These are phyloP conservation scores for Fusarium sp. DNA, from an alignment of 2,329 filamentous ascomycete genomes.

Conservation along the genomic window DNA sequence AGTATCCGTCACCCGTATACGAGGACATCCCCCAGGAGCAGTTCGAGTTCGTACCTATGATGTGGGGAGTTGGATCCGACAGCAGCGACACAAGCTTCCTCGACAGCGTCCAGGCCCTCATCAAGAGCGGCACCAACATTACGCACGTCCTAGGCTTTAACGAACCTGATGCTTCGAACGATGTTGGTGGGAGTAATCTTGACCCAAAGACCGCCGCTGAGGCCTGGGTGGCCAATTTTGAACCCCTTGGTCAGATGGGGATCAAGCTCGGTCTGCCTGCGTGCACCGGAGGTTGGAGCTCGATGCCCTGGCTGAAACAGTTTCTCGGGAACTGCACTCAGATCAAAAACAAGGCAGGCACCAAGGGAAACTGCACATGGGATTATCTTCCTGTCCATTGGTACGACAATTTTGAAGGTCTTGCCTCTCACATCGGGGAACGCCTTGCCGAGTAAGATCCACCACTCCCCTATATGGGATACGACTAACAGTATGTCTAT, in stretches of 20 bases:
- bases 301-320: slow-evolving; percentile 74
- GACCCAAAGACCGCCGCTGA: slow-evolving; percentile 70
- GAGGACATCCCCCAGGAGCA: slow-evolving; percentile 59
- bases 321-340: slow-evolving; percentile 74
- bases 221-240: slow-evolving; percentile 77
- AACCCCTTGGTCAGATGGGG: slow-evolving; percentile 73
- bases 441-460: slow-evolving; percentile 49
- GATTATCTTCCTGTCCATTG: slow-evolving; percentile 75
- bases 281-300: slow-evolving; percentile 70
- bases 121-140: slow-evolving; percentile 67
- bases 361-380: slow-evolving; percentile 66
- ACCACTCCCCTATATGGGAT: not conserved
- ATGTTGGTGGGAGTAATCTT: slow-evolving; percentile 72
- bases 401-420: slow-evolving; percentile 76
- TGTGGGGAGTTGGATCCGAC: slow-evolving; percentile 72
- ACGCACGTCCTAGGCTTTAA: slow-evolving; percentile 81
- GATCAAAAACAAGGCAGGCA: slow-evolving; percentile 59
- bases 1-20: slow-evolving; percentile 66
- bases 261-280: slow-evolving; percentile 78
- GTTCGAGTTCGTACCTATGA: slow-evolving; percentile 84
- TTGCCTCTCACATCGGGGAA: slow-evolving; percentile 75
- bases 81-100: slow-evolving; percentile 70
- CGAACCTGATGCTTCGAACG: slow-evolving; percentile 73
- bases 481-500: not conserved
- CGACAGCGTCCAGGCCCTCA: slow-evolving; percentile 65